These are phyloP conservation scores for Tylopilus subfusipes DNA, from an alignment of 768 basidiomycete genomes.

Conservation along the genomic window DNA sequence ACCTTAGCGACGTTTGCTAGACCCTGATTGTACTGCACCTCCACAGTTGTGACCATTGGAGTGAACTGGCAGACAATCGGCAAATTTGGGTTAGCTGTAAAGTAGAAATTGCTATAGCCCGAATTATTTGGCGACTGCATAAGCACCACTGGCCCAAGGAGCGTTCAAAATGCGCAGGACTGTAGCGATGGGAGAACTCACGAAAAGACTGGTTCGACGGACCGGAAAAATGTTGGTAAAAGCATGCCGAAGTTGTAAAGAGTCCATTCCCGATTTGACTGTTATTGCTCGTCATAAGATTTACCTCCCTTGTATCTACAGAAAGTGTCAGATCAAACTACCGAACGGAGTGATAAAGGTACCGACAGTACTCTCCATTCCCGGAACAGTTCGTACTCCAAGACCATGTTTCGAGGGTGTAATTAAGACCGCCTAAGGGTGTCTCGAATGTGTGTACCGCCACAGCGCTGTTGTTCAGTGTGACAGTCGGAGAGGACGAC, in stretches of 20 bases:
- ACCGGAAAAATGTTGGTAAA: no score
- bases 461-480: background rate
- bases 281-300: background rate
- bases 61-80: background rate
- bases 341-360: background rate
- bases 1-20: background rate
- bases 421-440: background rate
- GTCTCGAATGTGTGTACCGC: background rate
- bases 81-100: background rate
- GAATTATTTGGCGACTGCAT: background rate
- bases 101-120: background rate
- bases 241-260: background rate
- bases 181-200: background rate
- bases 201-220: background rate
- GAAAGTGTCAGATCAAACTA: background rate
- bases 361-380: background rate
- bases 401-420: background rate
- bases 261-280: background rate
- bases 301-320: background rate
- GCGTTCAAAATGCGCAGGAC: background rate
- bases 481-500: no score
- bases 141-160: background rate
- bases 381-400: no score
- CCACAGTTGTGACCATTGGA: background rate
- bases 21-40: background rate